These are phyloP conservation scores for Ophiocordyceps sinensis DNA, from an alignment of 2,329 filamentous ascomycete genomes.

Conservation along the genomic window DNA sequence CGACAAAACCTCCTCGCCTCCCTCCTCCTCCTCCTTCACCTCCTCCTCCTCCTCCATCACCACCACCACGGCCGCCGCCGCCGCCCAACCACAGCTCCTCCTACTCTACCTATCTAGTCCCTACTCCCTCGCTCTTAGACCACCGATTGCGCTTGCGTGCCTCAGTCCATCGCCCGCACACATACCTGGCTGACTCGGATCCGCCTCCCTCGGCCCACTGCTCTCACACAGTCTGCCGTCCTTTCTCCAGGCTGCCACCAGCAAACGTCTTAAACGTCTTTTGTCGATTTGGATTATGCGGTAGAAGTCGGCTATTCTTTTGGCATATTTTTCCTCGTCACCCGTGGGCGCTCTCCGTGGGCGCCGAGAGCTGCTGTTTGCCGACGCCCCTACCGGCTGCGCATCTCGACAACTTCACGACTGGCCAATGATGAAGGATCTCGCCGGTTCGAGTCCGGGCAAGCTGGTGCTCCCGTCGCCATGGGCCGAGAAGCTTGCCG, in stretches of 20 bases:
- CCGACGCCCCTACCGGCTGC: background rate
- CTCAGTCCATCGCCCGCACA: no score
- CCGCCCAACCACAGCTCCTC: background rate
- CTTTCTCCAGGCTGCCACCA: no score
- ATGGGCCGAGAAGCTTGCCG: conserved; percentile 25
- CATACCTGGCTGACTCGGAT: no score
- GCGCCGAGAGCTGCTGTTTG: background rate
- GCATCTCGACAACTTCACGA: background rate
- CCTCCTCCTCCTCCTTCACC: background rate
- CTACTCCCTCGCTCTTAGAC: no score
- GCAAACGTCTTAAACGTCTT: background rate
- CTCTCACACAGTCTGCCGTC: no score
- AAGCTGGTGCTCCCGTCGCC: conserved; percentile 26
- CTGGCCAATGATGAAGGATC: conserved; percentile 20
- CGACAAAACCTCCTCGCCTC: no score
- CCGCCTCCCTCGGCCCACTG: no score
- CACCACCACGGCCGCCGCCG: no score
- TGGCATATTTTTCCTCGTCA: conserved; percentile 8
- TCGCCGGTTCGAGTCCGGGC: conserved; percentile 19
- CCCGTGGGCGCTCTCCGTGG: conserved; percentile 1
- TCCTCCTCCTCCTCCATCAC: background rate
- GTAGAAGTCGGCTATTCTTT: conserved; percentile 20
- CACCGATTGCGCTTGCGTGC: no score
- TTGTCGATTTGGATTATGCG: conserved; percentile 16
- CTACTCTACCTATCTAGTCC: background rate